A percentile compares a stretch with the other conserved stretches of the same genome.
Conservation (phyloP, 169 alveolate species). For the Babesia ovata region DNA sequence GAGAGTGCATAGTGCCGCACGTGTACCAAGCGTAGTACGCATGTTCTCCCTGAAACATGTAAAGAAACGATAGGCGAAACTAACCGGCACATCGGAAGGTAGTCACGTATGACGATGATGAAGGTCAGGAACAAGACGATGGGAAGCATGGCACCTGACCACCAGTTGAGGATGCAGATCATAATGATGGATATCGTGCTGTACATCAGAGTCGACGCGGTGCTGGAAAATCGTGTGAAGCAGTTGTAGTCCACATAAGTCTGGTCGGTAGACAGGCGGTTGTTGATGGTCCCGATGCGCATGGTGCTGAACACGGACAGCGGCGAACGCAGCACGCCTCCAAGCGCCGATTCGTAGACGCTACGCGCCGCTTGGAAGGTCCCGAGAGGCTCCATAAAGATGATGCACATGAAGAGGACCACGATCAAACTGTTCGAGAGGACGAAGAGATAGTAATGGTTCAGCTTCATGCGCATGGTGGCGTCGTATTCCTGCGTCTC, state of each 20-base stretch:
- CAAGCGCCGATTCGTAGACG: slow-evolving; percentile 45
- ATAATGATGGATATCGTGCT: slow-evolving; percentile 37
- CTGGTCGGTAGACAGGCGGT: slow-evolving; percentile 67
- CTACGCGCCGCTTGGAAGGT: slow-evolving; percentile 60
- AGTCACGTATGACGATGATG: slow-evolving; percentile 46
- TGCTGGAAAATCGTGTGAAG: slow-evolving; percentile 55
- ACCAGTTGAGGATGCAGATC: slow-evolving; percentile 47
- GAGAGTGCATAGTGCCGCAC: slow-evolving; percentile 51
- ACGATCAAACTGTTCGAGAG: slow-evolving; percentile 34
- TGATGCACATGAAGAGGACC: slow-evolving; percentile 41
- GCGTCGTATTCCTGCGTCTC: slow-evolving; percentile 5
- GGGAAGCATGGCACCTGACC: slow-evolving; percentile 48
- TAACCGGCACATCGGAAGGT: slow-evolving; percentile 62
- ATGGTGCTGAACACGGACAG: slow-evolving; percentile 42
- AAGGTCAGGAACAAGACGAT: slow-evolving; percentile 42
- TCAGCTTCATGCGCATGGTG: slow-evolving; percentile 21
- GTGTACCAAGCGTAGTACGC: slow-evolving; percentile 46
- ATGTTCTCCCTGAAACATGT: slow-evolving; percentile 43
- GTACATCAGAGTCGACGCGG: slow-evolving; percentile 35
- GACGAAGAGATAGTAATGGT: slow-evolving; percentile 48
- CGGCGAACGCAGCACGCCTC: slow-evolving; percentile 58
- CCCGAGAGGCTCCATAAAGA: slow-evolving; percentile 57
- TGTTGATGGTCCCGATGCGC: slow-evolving; percentile 62
- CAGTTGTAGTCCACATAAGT: slow-evolving; percentile 64
- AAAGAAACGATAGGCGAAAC: neutral